Evolutionary conservation across 2,329 filamentous ascomycete species (phyloP).

Genomic region (Claviceps sorghi): DNA sequence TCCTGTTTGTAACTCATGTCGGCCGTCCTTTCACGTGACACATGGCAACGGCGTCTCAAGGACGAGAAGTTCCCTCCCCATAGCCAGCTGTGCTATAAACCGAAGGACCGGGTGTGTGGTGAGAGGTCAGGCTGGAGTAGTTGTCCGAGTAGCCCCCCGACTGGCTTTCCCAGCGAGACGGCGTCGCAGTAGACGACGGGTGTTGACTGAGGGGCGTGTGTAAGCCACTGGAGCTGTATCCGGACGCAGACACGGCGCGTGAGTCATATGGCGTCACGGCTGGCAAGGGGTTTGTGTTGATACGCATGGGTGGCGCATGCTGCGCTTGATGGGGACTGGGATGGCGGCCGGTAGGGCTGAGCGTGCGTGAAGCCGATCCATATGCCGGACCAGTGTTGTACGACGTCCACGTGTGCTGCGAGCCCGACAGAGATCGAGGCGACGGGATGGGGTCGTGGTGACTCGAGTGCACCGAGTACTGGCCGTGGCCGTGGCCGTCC

Average conservation of each 20-base stretch:
- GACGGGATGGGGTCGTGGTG: slow-evolving; percentile 38
- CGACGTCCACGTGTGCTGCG: slow-evolving; percentile 32
- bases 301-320: slow-evolving; percentile 19
- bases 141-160: slow-evolving; percentile 23
- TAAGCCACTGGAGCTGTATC: slow-evolving; percentile 26
- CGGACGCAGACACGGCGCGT: slow-evolving; percentile 15
- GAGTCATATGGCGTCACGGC: slow-evolving; percentile 26
- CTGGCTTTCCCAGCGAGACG: slow-evolving; percentile 27
- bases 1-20: not conserved
- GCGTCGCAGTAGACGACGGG: slow-evolving; percentile 21
- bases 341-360: slow-evolving; percentile 24
- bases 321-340: slow-evolving; percentile 20
- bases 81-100: slow-evolving; percentile 30
- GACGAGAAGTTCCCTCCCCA: slow-evolving; percentile 26
- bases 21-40: not conserved
- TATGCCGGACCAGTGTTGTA: slow-evolving; percentile 25
- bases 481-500: slow-evolving; percentile 20
- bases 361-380: slow-evolving; percentile 23
- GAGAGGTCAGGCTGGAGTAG: slow-evolving; percentile 25
- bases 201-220: slow-evolving; percentile 26
- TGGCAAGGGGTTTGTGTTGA: slow-evolving; percentile 24
- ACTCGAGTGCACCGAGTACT: slow-evolving; percentile 27
- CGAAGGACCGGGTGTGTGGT: slow-evolving; percentile 19
- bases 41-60: slow-evolving; percentile 14
- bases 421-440: slow-evolving; percentile 35